Evolutionary conservation across 192 early-diverging fungal genomes (phyloP), one percentile per base, ranked within the genome.

Genomic region (Coemansia sp.): DNA sequence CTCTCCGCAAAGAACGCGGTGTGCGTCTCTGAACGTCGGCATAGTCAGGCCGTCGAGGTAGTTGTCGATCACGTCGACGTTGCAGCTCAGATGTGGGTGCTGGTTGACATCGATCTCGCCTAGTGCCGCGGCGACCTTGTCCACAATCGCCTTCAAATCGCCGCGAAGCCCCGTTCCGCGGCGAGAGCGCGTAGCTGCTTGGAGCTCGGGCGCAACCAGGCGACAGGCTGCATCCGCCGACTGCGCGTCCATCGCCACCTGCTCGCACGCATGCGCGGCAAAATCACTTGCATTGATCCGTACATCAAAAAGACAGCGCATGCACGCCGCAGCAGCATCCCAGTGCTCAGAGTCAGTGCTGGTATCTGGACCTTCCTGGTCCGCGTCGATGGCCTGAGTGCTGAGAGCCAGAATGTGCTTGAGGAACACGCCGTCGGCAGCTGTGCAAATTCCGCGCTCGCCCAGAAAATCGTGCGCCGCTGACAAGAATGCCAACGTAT

Each of bases 301-400:
- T 12, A 81, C 64, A 45, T 81, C 78, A 60, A 75, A 81, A 30
- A 81, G 29, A 11, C 78, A 81, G 38, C 69, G 65, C 70, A 81
- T 20, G 25, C 66, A 68, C 20, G 73, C 38, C 17, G 66, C 69
- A 5, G 63, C 69, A 7, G 58, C 20, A 20, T 71, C 65, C 69
- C 70, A 72, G 64, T 40, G 33, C 6, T 33, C 49, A 14, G 48
- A 32, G n/a, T 54, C 55, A 0, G 54, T 63, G 57, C 66, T 72
- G 54, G 36, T 25, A 6, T 32, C 45, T 11, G 33, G 31, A 10
- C 49, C 55, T 0, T 48, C 50, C 12, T 48, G 6, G 31, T 52
- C 67, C 7, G 29, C n/a, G 5, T 57, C 60, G 5, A 72, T 38
- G 2, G 12, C 18, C 12, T 42, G 20, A 7, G 34, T 58, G 54